A percentile compares a stretch with the other conserved stretches of the same genome.
Evolutionary conservation across 1,284 basidiomycete species (phyloP).

Genomic region (Phellopilus nigrolimitatus): DNA sequence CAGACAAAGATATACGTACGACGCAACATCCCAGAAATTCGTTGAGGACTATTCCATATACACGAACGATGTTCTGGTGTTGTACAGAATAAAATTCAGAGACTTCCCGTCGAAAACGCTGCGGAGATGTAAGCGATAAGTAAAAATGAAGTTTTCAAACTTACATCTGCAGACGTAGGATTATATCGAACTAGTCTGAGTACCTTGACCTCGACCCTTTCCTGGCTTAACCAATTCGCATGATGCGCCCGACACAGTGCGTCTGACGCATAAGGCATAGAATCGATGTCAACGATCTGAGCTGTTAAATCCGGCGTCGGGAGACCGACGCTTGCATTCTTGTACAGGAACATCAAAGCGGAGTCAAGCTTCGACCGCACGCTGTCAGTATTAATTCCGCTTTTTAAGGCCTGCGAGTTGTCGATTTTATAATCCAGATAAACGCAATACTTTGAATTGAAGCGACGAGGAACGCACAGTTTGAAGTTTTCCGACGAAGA

Average conservation of each 20-base stretch:
- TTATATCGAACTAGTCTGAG: neutral
- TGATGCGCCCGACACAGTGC: neutral
- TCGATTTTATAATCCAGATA: too few relatives aligned
- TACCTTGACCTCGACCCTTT: neutral
- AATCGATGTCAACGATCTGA: neutral
- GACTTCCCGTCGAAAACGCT: neutral
- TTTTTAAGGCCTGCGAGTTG: neutral
- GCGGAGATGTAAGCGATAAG: neutral
- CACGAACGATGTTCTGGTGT: constrained; percentile 4
- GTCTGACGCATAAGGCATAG: neutral
- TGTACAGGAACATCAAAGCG: constrained; percentile 9
- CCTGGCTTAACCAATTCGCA: constrained; percentile 1
- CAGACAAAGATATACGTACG: neutral
- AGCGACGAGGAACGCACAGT: neutral
- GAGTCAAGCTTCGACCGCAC: neutral
- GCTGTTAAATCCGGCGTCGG: constrained; percentile 3
- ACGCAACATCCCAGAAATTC: neutral
- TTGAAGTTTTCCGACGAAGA: constrained; percentile 3
- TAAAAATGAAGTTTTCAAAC: neutral
- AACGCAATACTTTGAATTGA: neutral
- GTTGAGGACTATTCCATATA: constrained; percentile 2
- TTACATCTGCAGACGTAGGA: neutral
- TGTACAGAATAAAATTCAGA: neutral
- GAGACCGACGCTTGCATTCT: neutral
- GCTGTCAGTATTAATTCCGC: neutral